Evolutionary conservation across 2,329 filamentous ascomycete genomes (phyloP).

Genomic region (Sporothrix globosa): DNA sequence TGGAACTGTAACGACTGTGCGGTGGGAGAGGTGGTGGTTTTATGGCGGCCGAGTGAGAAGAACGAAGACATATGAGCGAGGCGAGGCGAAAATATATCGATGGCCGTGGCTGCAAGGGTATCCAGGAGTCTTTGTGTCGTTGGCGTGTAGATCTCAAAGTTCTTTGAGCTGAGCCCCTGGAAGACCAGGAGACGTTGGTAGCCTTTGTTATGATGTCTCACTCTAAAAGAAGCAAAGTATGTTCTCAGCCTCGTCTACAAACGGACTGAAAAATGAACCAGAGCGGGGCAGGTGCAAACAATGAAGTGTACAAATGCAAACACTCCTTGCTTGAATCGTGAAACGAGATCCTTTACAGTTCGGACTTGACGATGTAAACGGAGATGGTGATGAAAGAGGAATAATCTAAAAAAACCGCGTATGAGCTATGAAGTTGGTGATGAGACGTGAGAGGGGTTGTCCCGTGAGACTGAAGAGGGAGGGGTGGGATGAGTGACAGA

Average conservation of each 20-base stretch:
- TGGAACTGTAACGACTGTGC: conserved; percentile 1
- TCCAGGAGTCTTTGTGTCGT: background rate
- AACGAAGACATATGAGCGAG: conserved; percentile 19
- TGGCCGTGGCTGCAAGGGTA: background rate
- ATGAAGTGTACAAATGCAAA: background rate
- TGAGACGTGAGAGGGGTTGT: background rate
- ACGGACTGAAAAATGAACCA: background rate
- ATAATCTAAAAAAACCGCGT: background rate
- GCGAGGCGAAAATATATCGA: background rate
- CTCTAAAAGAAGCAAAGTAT: background rate
- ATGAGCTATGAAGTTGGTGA: background rate
- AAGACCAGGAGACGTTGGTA: background rate
- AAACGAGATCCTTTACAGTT: background rate
- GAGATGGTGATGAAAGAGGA: background rate
- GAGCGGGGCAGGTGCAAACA: conserved; percentile 2
- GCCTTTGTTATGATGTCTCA: conserved; percentile 8
- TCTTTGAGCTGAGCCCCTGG: background rate
- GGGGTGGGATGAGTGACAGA: background rate
- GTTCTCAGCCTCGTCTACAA: conserved; percentile 24
- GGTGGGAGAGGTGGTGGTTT: conserved; percentile 18
- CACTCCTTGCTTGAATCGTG: conserved; percentile 5
- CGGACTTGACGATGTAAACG: background rate
- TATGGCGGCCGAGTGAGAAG: conserved; percentile 24
- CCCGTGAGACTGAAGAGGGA: conserved; percentile 9
- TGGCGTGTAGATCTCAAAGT: background rate